A percentile compares a stretch with the other conserved stretches of the same genome.
phyloP scores from a whole-genome alignment of 495 filamentous ascomycete genomes.

The Neurospora sp. region DNA sequence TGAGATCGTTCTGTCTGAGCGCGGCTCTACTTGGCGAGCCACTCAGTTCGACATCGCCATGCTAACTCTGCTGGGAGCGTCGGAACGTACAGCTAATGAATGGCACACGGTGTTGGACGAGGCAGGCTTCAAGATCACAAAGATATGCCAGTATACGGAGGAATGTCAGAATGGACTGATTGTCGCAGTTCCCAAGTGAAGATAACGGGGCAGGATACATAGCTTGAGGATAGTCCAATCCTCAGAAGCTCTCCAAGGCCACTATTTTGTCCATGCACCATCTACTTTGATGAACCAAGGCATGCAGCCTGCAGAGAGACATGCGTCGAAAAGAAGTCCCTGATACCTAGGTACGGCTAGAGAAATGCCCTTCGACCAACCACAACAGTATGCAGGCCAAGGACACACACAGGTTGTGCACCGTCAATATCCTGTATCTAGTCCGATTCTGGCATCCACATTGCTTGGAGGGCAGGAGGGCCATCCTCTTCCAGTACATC shows the following conservation, averaged over 20 bases:
- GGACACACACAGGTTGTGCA: too few relatives aligned
- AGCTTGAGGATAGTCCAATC: neutral
- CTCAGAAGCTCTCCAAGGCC: neutral
- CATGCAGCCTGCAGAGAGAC: neutral
- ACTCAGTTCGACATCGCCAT: neutral
- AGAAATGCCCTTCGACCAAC: too few relatives aligned
- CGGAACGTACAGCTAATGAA: neutral
- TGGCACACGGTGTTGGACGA: neutral
- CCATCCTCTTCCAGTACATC: too few relatives aligned
- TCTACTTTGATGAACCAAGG: neutral
- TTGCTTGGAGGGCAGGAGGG: too few relatives aligned
- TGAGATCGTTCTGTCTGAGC: slow-evolving; percentile 31
- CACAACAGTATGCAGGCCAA: too few relatives aligned
- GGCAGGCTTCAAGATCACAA: neutral
- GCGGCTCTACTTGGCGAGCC: neutral
- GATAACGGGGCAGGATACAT: neutral
- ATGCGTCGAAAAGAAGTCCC: neutral
- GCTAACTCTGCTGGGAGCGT: neutral
- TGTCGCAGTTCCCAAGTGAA: neutral
- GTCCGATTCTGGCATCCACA: too few relatives aligned
- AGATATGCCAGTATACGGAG: neutral
- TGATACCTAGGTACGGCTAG: too few relatives aligned
- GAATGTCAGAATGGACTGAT: neutral
- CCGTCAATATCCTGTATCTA: too few relatives aligned
- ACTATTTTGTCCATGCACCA: too few relatives aligned